Evolutionary conservation across 805 yeast species (phyloP), one percentile per base, ranked within the genome.

Genomic region (Candida rishiriensis): DNA sequence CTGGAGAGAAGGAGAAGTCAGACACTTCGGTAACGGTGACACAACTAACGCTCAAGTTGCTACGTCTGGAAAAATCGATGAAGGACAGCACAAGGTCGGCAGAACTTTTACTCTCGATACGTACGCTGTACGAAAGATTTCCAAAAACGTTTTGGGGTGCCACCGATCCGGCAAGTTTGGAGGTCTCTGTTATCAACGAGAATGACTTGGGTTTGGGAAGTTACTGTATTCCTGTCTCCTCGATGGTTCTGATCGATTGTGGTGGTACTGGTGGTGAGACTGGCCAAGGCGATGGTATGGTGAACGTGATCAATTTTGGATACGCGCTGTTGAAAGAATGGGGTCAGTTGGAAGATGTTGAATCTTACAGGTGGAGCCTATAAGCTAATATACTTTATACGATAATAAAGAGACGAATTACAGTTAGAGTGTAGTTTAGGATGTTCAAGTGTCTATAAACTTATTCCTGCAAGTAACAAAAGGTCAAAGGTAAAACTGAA

Each of bases 271-370:
- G 26, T 21, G 7, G 26, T 21, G 26, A 21, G 26, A 21, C 26
- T 21, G 26, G 7, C 26, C 26, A 18, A 9, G 30, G 26, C 9
- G 39, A 36, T 12, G 49, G 48, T 10, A 32, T 55, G 17, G 39
- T 42, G 6, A 51, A 47, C 4, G 43, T 56, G 10, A 47, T 54
- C 29, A 56, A 55, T 37, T 58, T 60, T 39, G 47, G 61, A 10
- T 46, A 56, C 15, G 46, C 40, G 29, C 47, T 54, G 10, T 36
- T 60, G 14, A 54, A 50, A 26, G 51, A 47, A 29, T 58, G 61
- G 61, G 42, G 50, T 8, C 38, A 35, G 17, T 18, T 29, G 31
- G 40, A 47, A 10, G 28, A 36, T 10, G 28, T 46, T 6, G 31
- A 29, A 18, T 39, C 43, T 16, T 55, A 55, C 40, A 40, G 46